These are phyloP conservation scores for Trypanosoma lewisi DNA, from an alignment of 208 protist genomes.

Conservation along the genomic window DNA sequence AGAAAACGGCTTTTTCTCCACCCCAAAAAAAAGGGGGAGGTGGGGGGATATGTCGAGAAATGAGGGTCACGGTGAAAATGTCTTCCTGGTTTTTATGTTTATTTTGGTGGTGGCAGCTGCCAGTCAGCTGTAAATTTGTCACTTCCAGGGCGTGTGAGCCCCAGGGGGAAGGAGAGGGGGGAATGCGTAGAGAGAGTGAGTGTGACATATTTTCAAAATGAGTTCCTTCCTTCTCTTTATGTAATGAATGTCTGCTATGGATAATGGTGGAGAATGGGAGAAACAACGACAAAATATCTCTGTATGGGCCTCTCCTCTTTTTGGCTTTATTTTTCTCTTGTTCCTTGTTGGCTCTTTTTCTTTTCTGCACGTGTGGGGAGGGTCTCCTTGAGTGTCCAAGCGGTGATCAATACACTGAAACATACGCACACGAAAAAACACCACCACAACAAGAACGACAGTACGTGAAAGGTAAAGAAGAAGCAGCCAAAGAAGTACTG, in stretches of 20 bases:
- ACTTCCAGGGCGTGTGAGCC: neutral
- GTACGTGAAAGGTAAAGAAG: neutral
- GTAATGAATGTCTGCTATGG: too few species aligned
- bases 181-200: slow-evolving; percentile 2
- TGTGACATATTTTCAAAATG: slow-evolving; percentile 13
- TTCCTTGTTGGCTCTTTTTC: slow-evolving; percentile 2
- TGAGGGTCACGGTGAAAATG: too few species aligned
- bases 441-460: neutral
- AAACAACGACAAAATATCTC: too few species aligned
- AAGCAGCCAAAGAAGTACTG: neutral
- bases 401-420: neutral
- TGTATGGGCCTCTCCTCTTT: slow-evolving; percentile 1
- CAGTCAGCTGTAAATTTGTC: neutral
- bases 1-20: too few species aligned
- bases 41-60: too few species aligned
- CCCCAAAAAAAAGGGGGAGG: too few species aligned
- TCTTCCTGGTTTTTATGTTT: too few species aligned
- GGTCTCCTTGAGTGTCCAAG: neutral
- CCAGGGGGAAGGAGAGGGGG: neutral
- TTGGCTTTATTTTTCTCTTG: slow-evolving; percentile 15
- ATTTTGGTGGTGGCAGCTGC: too few species aligned
- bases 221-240: too few species aligned
- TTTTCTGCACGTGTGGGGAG: neutral
- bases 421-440: neutral
- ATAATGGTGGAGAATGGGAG: too few species aligned